phyloP scores from a whole-genome alignment of 805 yeast species.

The Ogataea allantospora region DNA sequence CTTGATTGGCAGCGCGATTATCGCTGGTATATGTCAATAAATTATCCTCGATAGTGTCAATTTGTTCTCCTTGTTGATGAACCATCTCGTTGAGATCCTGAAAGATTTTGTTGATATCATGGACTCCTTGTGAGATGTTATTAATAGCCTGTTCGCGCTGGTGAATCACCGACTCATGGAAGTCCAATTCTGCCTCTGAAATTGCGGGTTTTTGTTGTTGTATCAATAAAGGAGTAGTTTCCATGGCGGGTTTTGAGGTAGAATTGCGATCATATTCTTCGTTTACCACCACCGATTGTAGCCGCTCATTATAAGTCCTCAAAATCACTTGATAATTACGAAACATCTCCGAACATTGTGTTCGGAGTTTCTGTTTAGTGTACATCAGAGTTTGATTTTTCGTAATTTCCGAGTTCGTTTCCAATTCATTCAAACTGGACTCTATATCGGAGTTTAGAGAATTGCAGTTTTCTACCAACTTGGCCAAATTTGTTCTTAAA shows the following conservation, averaged over 20 bases:
- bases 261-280: constrained; percentile 28
- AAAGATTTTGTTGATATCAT: constrained; percentile 82
- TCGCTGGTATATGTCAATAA: constrained; percentile 60
- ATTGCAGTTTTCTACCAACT: constrained; percentile 19
- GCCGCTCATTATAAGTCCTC: constrained; percentile 49
- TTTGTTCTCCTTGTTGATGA: constrained; percentile 78
- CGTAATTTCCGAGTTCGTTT: constrained; percentile 1
- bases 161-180: constrained; percentile 61
- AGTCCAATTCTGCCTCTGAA: constrained; percentile 50
- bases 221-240: constrained; percentile 19
- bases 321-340: constrained; percentile 42
- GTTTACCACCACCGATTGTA: constrained; percentile 37
- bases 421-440: constrained; percentile 15
- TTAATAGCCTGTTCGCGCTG: constrained; percentile 74
- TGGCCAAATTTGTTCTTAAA: constrained; percentile 35
- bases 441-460: constrained; percentile 18
- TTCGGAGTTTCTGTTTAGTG: constrained; percentile 50
- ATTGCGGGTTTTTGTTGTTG: constrained; percentile 33
- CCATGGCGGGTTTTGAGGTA: no score
- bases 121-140: constrained; percentile 72
- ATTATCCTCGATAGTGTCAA: constrained; percentile 83
- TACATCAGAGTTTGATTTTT: constrained; percentile 28
- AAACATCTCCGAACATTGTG: constrained; percentile 55
- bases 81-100: constrained; percentile 77
- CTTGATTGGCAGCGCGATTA: constrained; percentile 67